These are phyloP conservation scores for Phytophthora vignae DNA, from an alignment of 352 stramenopile species.

Conservation along the genomic window DNA sequence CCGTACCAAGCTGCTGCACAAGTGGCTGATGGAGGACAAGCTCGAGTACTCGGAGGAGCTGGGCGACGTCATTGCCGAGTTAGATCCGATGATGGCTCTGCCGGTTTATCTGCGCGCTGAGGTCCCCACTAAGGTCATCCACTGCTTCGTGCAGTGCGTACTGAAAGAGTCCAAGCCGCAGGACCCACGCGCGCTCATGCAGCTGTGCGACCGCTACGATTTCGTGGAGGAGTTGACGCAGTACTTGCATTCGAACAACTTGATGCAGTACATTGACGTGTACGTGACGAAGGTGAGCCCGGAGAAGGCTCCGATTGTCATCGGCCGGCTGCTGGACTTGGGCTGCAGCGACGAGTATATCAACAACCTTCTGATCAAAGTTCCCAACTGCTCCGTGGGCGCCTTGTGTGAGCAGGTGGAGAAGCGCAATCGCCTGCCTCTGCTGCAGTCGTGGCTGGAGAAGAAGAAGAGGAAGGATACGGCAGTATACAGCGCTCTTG, in stretches of 20 bases:
- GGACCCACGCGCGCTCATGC: conserved; percentile 97
- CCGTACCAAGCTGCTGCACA: conserved; percentile 96
- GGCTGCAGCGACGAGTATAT: conserved; percentile 99
- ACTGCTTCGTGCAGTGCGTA: conserved; percentile 98
- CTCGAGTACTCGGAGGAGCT: conserved; percentile 96
- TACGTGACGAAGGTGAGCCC: conserved; percentile 98
- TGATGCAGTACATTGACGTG: conserved; percentile 99
- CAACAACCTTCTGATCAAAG: conserved; percentile 98
- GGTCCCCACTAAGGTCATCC: conserved; percentile 98
- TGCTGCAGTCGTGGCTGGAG: conserved; percentile 99
- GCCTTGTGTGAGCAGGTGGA: conserved; percentile 98
- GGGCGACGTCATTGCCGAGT: conserved; percentile 94
- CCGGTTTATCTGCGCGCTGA: conserved; percentile 97
- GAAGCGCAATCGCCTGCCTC: conserved; percentile 96
- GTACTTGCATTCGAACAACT: conserved; percentile 99
- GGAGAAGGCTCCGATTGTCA: conserved; percentile 97
- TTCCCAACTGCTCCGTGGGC: conserved; percentile 93
- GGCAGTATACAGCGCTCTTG: conserved; percentile 98
- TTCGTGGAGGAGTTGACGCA: conserved; percentile 99
- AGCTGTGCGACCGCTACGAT: conserved; percentile 98
- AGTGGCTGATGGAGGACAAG: conserved; percentile 99
- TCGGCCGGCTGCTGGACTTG: conserved; percentile 98
- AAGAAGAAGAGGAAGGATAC: conserved; percentile 94
- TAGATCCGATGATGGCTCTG: conserved; percentile 97
- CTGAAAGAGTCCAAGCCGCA: conserved; percentile 98